Percentiles rank a stretch among this genome's conserved stretches.
These are phyloP conservation scores for Phlebiopsis flavidoalba DNA, from an alignment of 768 basidiomycete genomes.

Conservation along the genomic window DNA sequence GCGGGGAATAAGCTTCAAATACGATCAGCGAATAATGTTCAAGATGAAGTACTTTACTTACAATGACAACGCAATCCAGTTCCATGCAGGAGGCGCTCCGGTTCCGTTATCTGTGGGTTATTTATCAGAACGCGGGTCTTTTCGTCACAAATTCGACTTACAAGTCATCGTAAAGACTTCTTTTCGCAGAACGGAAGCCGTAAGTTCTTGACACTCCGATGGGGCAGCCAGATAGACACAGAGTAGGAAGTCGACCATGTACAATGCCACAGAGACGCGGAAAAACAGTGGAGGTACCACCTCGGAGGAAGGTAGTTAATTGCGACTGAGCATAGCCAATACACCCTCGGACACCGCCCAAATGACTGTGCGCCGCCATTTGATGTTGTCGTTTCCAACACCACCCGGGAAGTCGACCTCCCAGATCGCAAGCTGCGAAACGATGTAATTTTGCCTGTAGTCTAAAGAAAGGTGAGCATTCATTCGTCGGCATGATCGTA, in stretches of 20 bases:
- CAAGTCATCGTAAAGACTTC: slow-evolving; percentile 83
- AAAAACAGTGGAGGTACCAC: slow-evolving; percentile 69
- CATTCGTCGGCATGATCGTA: background rate
- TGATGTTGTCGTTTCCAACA: slow-evolving; percentile 59
- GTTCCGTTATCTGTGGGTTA: slow-evolving; percentile 72
- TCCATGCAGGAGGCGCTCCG: slow-evolving; percentile 83
- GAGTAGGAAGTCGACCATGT: slow-evolving; percentile 84
- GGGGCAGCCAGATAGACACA: slow-evolving; percentile 90
- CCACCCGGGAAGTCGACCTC: slow-evolving; percentile 83
- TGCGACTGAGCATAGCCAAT: slow-evolving; percentile 72
- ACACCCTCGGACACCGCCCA: slow-evolving; percentile 79
- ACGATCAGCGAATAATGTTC: background rate
- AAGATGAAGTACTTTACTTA: slow-evolving; percentile 28
- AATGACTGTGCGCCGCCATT: slow-evolving; percentile 76
- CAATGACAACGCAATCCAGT: slow-evolving; percentile 90
- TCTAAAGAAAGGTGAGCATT: slow-evolving; percentile 36
- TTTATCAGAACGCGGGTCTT: background rate
- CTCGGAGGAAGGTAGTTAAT: slow-evolving; percentile 66
- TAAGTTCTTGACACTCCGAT: slow-evolving; percentile 87
- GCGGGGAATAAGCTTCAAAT: slow-evolving; percentile 70
- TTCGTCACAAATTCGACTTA: slow-evolving; percentile 29
- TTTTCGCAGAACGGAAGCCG: slow-evolving; percentile 76
- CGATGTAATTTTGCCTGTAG: slow-evolving; percentile 86
- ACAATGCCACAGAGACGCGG: slow-evolving; percentile 65
- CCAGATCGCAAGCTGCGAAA: slow-evolving; percentile 79